A percentile compares a stretch with the other conserved stretches of the same genome.
phyloP scores from a whole-genome alignment of 768 basidiomycete species.

The Termitomyces sp. region DNA sequence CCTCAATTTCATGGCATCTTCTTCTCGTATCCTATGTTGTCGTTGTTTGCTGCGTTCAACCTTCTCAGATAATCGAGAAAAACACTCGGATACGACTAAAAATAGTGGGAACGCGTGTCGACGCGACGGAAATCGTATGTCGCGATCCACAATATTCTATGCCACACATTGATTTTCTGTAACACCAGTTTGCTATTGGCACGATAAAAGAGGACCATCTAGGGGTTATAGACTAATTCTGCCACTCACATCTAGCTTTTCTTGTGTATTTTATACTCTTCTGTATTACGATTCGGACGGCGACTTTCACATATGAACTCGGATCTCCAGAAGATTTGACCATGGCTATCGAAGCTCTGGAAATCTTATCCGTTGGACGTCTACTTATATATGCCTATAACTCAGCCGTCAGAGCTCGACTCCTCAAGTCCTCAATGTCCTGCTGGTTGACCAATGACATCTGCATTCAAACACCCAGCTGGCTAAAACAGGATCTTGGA shows the following conservation, averaged over 20 bases:
- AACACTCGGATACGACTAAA: constrained; percentile 90
- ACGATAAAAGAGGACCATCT: constrained; percentile 98
- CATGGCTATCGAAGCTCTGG: no score
- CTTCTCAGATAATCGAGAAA: constrained; percentile 85
- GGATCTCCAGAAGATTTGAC: no score
- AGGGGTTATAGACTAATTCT: constrained; percentile 75
- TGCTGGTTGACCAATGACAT: no score
- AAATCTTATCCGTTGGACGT: no score
- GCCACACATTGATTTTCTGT: background rate
- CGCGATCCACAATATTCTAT: background rate
- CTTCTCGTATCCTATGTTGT: background rate
- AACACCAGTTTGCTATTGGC: constrained; percentile 85
- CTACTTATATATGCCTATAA: no score
- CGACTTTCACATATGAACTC: background rate
- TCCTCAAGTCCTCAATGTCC: no score
- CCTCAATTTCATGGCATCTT: background rate
- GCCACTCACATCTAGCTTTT: constrained; percentile 1
- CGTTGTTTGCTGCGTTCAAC: background rate
- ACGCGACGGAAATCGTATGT: constrained; percentile 95
- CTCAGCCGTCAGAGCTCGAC: no score
- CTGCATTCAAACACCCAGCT: no score
- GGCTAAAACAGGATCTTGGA: no score
- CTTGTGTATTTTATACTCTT: no score
- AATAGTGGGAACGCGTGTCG: constrained; percentile 97
- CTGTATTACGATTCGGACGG: no score